These are phyloP conservation scores for Hypericum perforatum DNA, from an alignment of 345 rosid species.

Conservation along the genomic window DNA sequence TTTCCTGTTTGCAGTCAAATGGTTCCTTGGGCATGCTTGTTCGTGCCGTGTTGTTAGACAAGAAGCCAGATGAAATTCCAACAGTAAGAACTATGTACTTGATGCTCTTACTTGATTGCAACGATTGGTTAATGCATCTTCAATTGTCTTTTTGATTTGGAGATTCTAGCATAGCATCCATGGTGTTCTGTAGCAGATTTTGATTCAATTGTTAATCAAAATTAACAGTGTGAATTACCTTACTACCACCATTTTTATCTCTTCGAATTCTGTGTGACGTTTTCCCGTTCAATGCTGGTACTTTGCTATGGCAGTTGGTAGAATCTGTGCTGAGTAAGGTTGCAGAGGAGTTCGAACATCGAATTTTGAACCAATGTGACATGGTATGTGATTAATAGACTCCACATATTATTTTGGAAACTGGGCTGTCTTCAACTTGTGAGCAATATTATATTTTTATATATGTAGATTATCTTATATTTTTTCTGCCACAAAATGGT, in stretches of 20 bases:
- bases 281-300: slow-evolving; percentile 6
- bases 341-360: slow-evolving; percentile 75
- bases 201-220: too few relatives aligned
- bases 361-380: slow-evolving; percentile 56
- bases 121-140: not conserved
- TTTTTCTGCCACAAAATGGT: not conserved
- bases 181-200: too few relatives aligned
- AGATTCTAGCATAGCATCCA: too few relatives aligned
- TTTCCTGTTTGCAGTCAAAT: slow-evolving; percentile 35
- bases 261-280: slow-evolving; percentile 10
- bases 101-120: not conserved
- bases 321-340: slow-evolving; percentile 86
- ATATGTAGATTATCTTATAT: not conserved
- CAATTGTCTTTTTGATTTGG: too few relatives aligned
- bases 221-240: too few relatives aligned
- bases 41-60: slow-evolving; percentile 63
- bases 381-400: slow-evolving; percentile 32
- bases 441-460: slow-evolving; percentile 4
- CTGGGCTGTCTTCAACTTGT: slow-evolving; percentile 6
- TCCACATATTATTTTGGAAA: slow-evolving; percentile 7
- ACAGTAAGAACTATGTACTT: slow-evolving; percentile 32
- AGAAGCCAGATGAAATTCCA: slow-evolving; percentile 78
- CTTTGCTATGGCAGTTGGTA: slow-evolving; percentile 48
- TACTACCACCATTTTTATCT: not conserved
- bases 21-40: slow-evolving; percentile 64